Percentiles rank a stretch among this genome's conserved stretches.
Evolutionary conservation across 148 eudicot genomes (phyloP).

Genomic region (Camellia sinensis): DNA sequence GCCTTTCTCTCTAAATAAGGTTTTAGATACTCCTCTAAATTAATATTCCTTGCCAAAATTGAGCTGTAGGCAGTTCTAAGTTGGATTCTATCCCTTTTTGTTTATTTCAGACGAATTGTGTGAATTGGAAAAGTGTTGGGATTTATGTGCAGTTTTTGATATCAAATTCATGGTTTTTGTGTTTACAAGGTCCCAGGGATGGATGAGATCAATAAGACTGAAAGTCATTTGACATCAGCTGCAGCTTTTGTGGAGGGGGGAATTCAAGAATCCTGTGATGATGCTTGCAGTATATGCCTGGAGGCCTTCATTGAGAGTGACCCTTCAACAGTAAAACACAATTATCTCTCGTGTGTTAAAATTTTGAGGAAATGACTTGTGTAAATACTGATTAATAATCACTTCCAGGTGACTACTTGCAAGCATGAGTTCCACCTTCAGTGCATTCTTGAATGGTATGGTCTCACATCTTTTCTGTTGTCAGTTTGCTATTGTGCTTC

Average conservation of each 20-base stretch:
- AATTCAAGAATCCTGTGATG: conserved; percentile 47
- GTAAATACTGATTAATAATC: neutral
- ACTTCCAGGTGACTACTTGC: conserved; percentile 34
- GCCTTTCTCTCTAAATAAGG: neutral
- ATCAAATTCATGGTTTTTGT: neutral
- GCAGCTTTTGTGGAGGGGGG: conserved; percentile 49
- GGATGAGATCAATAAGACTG: conserved; percentile 35
- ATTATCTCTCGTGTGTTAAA: neutral
- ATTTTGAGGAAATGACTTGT: neutral
- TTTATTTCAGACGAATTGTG: neutral
- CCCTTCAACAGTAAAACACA: conserved; percentile 29
- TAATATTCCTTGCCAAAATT: neutral
- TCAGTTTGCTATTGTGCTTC: neutral
- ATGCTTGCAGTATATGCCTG: conserved; percentile 50
- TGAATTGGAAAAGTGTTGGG: neutral
- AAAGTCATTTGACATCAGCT: conserved; percentile 36
- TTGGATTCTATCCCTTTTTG: neutral
- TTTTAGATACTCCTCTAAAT: neutral
- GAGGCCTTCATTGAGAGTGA: conserved; percentile 38
- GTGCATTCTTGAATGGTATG: conserved; percentile 45
- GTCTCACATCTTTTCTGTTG: neutral
- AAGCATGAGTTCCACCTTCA: conserved; percentile 52
- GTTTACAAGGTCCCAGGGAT: conserved; percentile 23
- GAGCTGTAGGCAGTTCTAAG: neutral
- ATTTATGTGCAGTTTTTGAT: neutral